A percentile compares a stretch with the other conserved stretches of the same genome.
These are phyloP conservation scores for Dovyalis caffra DNA, from an alignment of 345 rosid species.

Conservation along the genomic window DNA sequence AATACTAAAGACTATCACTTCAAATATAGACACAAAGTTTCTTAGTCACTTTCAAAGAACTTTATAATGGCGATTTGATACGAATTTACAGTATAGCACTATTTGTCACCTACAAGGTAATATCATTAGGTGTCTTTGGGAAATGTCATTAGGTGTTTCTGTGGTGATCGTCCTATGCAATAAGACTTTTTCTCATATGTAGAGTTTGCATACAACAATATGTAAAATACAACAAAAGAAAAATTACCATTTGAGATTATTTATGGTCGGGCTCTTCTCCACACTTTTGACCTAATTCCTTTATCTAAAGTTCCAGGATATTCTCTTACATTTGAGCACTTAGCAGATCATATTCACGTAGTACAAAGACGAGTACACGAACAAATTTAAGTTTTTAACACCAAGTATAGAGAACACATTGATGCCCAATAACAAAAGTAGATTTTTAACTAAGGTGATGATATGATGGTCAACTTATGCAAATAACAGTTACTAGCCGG, in stretches of 20 bases:
- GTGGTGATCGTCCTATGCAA: background rate
- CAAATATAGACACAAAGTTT: too few species aligned
- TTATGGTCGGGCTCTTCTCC: rapidly evolving
- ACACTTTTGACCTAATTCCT: background rate
- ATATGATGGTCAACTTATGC: too few species aligned
- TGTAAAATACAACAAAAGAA: background rate
- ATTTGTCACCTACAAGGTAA: background rate
- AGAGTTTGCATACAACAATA: background rate
- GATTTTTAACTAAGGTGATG: rapidly evolving
- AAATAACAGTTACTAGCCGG: too few species aligned
- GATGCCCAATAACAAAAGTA: too few species aligned
- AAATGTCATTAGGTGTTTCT: background rate
- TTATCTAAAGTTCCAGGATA: background rate
- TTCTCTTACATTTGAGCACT: background rate
- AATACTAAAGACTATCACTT: too few species aligned
- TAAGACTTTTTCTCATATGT: too few species aligned
- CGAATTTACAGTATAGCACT: background rate
- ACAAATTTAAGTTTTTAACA: background rate
- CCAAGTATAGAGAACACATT: background rate
- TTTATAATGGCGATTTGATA: background rate
- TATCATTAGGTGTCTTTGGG: background rate
- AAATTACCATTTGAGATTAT: background rate
- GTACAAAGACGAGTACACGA: background rate
- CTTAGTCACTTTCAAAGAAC: too few species aligned
- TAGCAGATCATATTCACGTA: background rate